These are phyloP conservation scores for Coelastrella sp. DNA, from an alignment of 139 green algal genomes.

Conservation along the genomic window DNA sequence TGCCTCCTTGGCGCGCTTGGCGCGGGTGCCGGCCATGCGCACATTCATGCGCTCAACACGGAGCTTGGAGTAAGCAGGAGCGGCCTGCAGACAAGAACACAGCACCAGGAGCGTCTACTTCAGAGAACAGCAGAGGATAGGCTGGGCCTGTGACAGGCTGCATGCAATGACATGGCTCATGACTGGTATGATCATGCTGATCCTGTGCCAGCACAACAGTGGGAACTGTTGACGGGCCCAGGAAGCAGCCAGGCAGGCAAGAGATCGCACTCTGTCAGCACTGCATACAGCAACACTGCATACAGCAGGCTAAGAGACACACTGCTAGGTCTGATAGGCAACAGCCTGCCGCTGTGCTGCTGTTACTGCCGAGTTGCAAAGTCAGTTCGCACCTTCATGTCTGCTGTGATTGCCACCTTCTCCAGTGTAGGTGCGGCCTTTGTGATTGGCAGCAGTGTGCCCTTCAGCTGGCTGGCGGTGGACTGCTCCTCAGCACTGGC, in stretches of 20 bases:
- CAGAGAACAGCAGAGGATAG: too few relatives aligned
- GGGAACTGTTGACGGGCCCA: too few relatives aligned
- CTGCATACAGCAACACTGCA: too few relatives aligned
- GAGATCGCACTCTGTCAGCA: not conserved
- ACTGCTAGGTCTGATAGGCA: not conserved
- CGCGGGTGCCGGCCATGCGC: constrained; percentile 82
- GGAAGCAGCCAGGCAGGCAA: too few relatives aligned
- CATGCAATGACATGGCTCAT: too few relatives aligned
- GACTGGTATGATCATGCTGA: too few relatives aligned
- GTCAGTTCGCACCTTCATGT: constrained; percentile 80
- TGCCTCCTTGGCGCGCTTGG: constrained; percentile 87
- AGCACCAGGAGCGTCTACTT: not conserved
- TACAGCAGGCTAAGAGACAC: not conserved
- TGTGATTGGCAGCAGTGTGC: constrained; percentile 77
- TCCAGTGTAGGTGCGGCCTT: constrained; percentile 74
- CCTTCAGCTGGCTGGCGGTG: constrained; percentile 74
- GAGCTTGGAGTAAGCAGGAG: constrained; percentile 90
- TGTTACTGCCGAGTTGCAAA: too few relatives aligned
- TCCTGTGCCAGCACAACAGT: too few relatives aligned
- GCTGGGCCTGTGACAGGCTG: too few relatives aligned
- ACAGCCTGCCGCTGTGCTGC: not conserved
- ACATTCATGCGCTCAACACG: constrained; percentile 93
- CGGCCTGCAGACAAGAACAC: constrained; percentile 41
- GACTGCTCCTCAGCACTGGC: constrained; percentile 77
- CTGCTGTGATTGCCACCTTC: constrained; percentile 87